phyloP scores from a whole-genome alignment of 2,329 filamentous ascomycete genomes.

The Colletotrichum paranaense region DNA sequence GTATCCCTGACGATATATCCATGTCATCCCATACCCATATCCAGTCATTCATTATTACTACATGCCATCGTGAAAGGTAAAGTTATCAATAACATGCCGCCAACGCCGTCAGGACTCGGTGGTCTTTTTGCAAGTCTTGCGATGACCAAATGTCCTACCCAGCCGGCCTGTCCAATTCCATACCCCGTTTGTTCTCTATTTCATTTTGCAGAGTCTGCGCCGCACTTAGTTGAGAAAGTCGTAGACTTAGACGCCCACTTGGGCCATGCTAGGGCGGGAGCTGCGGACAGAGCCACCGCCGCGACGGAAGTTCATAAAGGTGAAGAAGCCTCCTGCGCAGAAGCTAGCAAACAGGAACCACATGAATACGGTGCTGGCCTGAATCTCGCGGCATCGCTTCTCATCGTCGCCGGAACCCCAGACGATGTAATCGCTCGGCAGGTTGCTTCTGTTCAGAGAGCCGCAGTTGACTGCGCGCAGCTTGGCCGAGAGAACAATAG shows the following conservation, averaged over 20 bases:
- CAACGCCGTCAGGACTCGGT: conserved; percentile 19
- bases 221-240: neutral
- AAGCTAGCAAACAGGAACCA: conserved; percentile 81
- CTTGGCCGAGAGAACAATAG: conserved; percentile 77
- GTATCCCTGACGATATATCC: conserved; percentile 20
- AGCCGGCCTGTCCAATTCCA: neutral
- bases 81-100: conserved; percentile 15
- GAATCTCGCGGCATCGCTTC: conserved; percentile 79
- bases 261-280: conserved; percentile 65
- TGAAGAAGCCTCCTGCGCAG: conserved; percentile 65
- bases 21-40: conserved; percentile 25
- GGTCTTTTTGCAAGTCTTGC: neutral
- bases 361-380: conserved; percentile 80
- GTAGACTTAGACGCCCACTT: conserved; percentile 59
- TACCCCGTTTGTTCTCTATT: neutral
- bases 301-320: conserved; percentile 64
- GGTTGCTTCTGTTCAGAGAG: conserved; percentile 42
- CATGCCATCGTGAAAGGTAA: conserved; percentile 29
- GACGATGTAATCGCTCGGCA: conserved; percentile 65
- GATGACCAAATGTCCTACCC: neutral
- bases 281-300: conserved; percentile 56
- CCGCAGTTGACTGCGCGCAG: conserved; percentile 76
- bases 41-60: conserved; percentile 26
- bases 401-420: conserved; percentile 68
- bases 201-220: neutral